Evolutionary conservation across 176 grass and related monocot genomes (phyloP), one percentile per base, ranked within the genome.

Genomic region (Eremochloa ophiuroides): DNA sequence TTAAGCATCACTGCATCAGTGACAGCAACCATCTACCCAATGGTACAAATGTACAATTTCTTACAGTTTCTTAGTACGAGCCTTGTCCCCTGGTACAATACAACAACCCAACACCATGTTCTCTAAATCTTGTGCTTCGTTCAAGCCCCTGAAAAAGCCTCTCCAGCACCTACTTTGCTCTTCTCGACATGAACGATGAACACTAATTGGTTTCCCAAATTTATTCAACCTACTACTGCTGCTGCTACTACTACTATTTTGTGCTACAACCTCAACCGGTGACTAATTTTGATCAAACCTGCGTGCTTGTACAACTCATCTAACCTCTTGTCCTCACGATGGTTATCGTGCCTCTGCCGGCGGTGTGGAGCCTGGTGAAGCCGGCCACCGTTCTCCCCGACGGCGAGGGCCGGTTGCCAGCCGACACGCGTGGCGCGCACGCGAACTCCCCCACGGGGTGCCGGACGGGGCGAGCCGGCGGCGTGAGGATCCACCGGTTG

Each of bases 361-460:
- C 69, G 25, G 93, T 94, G 33, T 16, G 89, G 74, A 94, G 85
- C 84, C 89, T 85, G 8, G 84, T 89, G 47, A 94, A 80, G 7
- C 93, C 76, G 46, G 73, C 63, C 46, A 91, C 89, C 10, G 69
- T 55, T 50, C 83, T 94, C 13, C 93, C 93, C 30, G 89, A 94
- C 62, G 88, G 88, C 4, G 84, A 78, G 16, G 56, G 89, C 41
- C 78, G 81, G 73, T 51, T 27, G 28, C 58, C 78, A 2, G 71
- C 26, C 0, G 63, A 66, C 38, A 62, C 78, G 27, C 86, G 75
- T 4, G 89, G 93, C 18, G 58, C 58, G 74, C 81, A 39, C 8
- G 93, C 93, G 64, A 85, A 94, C 70, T 87, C 65, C 7, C 93
- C 93, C 17, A 91, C 93, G 25, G 93, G 89, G 84, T 94, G 93